A percentile compares a stretch with the other conserved stretches of the same genome.
Conservation (phyloP, 1,284 basidiomycete species). For the Trametes versicolor region DNA sequence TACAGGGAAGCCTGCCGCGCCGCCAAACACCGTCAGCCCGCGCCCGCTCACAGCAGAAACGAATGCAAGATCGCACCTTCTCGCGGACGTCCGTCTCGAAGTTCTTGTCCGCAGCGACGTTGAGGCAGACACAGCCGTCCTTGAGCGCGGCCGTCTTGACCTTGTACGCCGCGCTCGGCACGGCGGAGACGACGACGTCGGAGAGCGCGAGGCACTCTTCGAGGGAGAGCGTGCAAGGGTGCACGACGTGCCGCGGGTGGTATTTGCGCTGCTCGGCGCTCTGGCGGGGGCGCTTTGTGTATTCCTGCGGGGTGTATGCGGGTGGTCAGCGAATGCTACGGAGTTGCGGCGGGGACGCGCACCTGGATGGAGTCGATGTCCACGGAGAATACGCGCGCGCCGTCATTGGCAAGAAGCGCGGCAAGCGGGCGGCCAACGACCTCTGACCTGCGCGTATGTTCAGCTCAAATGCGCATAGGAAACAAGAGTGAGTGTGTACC, state of each 20-base stretch:
- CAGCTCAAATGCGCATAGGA: background rate
- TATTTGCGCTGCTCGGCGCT: conserved; percentile 60
- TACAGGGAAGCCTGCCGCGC: conserved; percentile 84
- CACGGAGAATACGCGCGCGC: conserved; percentile 93
- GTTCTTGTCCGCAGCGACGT: conserved; percentile 96
- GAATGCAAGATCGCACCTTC: conserved; percentile 62
- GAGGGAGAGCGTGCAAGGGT: conserved; percentile 71
- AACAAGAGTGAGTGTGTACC: conserved; percentile 55
- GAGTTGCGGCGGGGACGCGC: background rate
- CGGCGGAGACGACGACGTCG: conserved; percentile 93
- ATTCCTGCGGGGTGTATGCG: conserved; percentile 62
- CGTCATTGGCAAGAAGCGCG: conserved; percentile 94
- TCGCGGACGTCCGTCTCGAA: conserved; percentile 94
- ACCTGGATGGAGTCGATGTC: conserved; percentile 95
- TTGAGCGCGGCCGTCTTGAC: conserved; percentile 90
- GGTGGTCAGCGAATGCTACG: background rate
- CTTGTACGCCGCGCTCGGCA: conserved; percentile 90
- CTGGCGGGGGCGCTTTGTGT: conserved; percentile 84
- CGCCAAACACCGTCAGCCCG: background rate
- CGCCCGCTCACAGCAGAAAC: background rate
- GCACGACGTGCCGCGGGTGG: conserved; percentile 87
- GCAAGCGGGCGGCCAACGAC: conserved; percentile 96
- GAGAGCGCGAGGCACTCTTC: conserved; percentile 83
- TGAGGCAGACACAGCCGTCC: conserved; percentile 93
- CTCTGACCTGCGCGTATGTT: conserved; percentile 73